phyloP scores from a whole-genome alignment of 176 grass and related monocot species.

The Oryza punctata region DNA sequence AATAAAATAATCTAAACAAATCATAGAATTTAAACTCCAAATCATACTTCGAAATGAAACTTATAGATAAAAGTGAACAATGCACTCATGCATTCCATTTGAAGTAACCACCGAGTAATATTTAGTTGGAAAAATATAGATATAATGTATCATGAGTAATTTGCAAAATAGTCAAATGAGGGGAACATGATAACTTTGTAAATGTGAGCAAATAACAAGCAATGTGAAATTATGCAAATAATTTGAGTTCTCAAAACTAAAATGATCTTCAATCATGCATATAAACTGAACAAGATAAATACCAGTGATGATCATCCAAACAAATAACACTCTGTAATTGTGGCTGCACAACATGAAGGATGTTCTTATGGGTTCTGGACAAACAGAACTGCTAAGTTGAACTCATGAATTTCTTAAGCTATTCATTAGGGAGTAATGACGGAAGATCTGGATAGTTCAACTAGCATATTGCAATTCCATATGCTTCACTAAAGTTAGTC shows the following conservation, averaged over 20 bases:
- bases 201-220: not conserved
- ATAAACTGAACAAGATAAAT: not conserved
- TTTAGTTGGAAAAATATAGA: too few species aligned
- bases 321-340: not conserved
- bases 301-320: not conserved
- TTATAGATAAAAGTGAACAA: not conserved
- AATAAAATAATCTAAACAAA: not conserved
- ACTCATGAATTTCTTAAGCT: not conserved
- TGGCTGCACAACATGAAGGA: not conserved
- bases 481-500: not conserved
- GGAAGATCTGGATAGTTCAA: not conserved
- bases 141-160: not conserved
- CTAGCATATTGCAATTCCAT: not conserved
- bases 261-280: not conserved
- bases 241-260: not conserved
- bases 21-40: not conserved
- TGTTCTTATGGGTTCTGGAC: not conserved
- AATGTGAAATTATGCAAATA: not conserved
- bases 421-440: not conserved
- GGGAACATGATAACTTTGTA: not conserved
- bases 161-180: not conserved
- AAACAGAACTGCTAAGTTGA: not conserved
- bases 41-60: not conserved
- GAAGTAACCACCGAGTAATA: not conserved
- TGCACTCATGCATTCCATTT: not conserved